Percentiles rank a stretch among this genome's conserved stretches.
Evolutionary conservation across 306 rosid species (phyloP).

Genomic region (Cucumis cinereus): DNA sequence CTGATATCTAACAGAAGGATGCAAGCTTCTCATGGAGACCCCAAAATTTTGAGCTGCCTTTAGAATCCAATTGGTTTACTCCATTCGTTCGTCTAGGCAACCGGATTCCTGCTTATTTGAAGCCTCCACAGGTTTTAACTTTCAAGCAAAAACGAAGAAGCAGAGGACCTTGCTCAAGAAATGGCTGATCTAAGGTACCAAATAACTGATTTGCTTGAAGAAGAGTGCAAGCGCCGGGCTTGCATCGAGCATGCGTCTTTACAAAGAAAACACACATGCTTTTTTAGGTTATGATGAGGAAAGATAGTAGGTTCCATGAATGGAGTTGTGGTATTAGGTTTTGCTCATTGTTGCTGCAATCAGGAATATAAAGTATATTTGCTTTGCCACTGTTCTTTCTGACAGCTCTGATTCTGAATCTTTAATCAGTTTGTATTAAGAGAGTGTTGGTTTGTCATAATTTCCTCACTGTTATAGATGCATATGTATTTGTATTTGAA

Average conservation of each 20-base stretch:
- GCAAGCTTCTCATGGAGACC: background rate
- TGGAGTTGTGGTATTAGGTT: no score
- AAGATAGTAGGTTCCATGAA: background rate
- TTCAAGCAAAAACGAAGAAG: slow-evolving; percentile 68
- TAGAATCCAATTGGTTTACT: background rate
- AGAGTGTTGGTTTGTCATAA: background rate
- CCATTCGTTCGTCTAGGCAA: background rate
- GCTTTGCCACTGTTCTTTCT: background rate
- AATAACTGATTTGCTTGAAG: slow-evolving; percentile 69
- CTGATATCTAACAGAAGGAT: background rate
- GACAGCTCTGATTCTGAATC: background rate
- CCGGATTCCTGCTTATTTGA: slow-evolving; percentile 9
- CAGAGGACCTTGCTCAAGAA: slow-evolving; percentile 88
- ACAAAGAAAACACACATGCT: slow-evolving; percentile 31
- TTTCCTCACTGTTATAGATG: background rate
- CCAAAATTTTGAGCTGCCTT: background rate
- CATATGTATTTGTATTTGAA: background rate
- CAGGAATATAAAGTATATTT: background rate
- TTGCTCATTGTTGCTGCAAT: background rate
- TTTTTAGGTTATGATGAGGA: background rate
- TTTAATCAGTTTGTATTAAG: background rate
- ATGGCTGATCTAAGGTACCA: slow-evolving; percentile 92
- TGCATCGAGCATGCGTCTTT: slow-evolving; percentile 78
- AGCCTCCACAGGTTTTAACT: slow-evolving; percentile 1
- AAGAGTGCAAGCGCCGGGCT: slow-evolving; percentile 79